Evolutionary conservation across 108 stramenopile genomes (phyloP).

Genomic region (Nannochloropsis salina): DNA sequence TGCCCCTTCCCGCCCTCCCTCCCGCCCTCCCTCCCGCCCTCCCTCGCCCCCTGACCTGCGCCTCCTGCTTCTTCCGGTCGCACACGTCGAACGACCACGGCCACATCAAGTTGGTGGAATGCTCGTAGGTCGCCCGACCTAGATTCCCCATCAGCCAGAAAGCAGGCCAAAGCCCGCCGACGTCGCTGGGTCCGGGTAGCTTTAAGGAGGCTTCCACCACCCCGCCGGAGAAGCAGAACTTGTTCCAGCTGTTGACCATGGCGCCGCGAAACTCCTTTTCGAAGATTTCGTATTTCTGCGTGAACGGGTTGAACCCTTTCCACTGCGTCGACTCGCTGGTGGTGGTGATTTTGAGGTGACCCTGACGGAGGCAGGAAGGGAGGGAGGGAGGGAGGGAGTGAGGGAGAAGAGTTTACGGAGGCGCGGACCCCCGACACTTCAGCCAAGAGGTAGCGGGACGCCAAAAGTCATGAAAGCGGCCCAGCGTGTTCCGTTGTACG

Average conservation of each 20-base stretch:
- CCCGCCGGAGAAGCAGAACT: slow-evolving; percentile 97
- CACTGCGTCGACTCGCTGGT: slow-evolving; percentile 69
- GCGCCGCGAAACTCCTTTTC: slow-evolving; percentile 82
- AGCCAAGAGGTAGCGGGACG: neutral
- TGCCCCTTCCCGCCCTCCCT: too few species aligned
- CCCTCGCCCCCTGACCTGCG: slow-evolving; percentile 57
- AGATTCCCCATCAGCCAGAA: slow-evolving; percentile 95
- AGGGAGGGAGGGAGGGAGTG: neutral
- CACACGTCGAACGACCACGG: slow-evolving; percentile 63
- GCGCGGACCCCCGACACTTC: neutral
- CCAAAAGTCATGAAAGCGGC: neutral
- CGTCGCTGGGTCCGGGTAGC: slow-evolving; percentile 70
- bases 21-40: too few species aligned
- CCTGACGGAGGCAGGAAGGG: slow-evolving; percentile 49
- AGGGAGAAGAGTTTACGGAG: neutral
- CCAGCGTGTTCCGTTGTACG: neutral
- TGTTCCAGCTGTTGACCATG: slow-evolving; percentile 95
- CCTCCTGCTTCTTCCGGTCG: slow-evolving; percentile 70
- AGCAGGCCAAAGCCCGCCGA: slow-evolving; percentile 92
- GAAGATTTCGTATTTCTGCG: slow-evolving; percentile 57
- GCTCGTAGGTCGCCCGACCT: slow-evolving; percentile 89
- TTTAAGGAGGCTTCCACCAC: slow-evolving; percentile 75
- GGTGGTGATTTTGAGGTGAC: slow-evolving; percentile 71
- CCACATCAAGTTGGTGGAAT: slow-evolving; percentile 69
- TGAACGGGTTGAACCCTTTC: slow-evolving; percentile 72